Evolutionary conservation across 345 rosid genomes (phyloP).

Genomic region (Aquilaria malaccensis): DNA sequence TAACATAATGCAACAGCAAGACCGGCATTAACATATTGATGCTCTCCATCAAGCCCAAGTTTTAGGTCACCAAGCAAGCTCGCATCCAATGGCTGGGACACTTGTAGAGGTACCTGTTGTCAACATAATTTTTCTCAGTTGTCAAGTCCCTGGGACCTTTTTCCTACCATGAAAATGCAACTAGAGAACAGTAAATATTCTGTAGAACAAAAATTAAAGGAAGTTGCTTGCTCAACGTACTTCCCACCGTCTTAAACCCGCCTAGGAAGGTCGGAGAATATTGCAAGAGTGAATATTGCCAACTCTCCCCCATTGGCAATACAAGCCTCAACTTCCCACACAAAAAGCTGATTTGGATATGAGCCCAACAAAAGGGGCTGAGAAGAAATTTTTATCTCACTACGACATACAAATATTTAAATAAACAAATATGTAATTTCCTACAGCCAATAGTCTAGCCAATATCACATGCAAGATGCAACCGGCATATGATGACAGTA

Average conservation of each 20-base stretch:
- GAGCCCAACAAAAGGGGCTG: no score
- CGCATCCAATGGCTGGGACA: conserved; percentile 53
- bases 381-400: no score
- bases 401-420: no score
- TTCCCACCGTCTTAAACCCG: neutral
- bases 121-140: conserved; percentile 8
- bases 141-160: neutral
- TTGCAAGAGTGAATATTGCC: neutral
- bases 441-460: no score
- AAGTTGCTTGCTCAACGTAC: neutral
- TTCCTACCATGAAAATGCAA: conserved; percentile 9
- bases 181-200: neutral
- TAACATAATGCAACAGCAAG: conserved; percentile 75
- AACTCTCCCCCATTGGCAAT: neutral
- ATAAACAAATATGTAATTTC: no score
- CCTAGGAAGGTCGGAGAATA: no score
- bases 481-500: neutral
- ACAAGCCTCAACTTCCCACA: neutral
- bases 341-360: no score
- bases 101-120: conserved; percentile 67
- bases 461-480: neutral
- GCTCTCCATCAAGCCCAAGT: conserved; percentile 92
- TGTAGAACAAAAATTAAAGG: neutral
- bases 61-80: conserved; percentile 56
- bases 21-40: conserved; percentile 87